These are phyloP conservation scores for Solioccasus polychromus DNA, from an alignment of 768 basidiomycete genomes.

Conservation along the genomic window DNA sequence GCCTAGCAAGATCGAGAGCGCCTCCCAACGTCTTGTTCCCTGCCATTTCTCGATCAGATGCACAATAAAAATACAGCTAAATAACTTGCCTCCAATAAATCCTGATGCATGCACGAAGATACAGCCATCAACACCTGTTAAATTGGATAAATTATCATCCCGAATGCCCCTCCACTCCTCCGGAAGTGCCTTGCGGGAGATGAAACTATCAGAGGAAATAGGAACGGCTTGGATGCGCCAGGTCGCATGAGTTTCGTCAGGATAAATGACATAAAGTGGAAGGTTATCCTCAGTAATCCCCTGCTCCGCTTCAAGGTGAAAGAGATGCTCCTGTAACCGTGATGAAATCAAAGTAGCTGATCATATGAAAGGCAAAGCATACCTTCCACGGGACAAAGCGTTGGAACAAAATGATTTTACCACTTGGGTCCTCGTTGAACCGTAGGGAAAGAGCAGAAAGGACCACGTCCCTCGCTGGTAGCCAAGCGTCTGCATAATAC, in stretches of 20 bases:
- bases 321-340: slow-evolving; percentile 74
- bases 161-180: slow-evolving; percentile 91
- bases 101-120: slow-evolving; percentile 96
- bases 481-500: slow-evolving; percentile 87
- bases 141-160: slow-evolving; percentile 73
- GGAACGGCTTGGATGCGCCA: slow-evolving; percentile 97
- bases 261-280: slow-evolving; percentile 86
- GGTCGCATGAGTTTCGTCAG: slow-evolving; percentile 68
- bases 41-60: slow-evolving; percentile 29
- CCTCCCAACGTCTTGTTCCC: slow-evolving; percentile 91
- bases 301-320: slow-evolving; percentile 72
- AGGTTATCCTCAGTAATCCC: slow-evolving; percentile 43
- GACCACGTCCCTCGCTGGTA: slow-evolving; percentile 86
- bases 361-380: slow-evolving; percentile 7
- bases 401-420: slow-evolving; percentile 78
- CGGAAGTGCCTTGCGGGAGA: slow-evolving; percentile 88
- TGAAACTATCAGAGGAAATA: slow-evolving; percentile 75
- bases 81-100: slow-evolving; percentile 83
- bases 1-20: slow-evolving; percentile 72
- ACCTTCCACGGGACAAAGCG: slow-evolving; percentile 89
- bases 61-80: neutral
- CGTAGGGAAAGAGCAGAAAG: slow-evolving; percentile 56
- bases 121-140: slow-evolving; percentile 75
- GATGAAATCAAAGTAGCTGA: slow-evolving; percentile 11
- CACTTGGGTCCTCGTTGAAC: slow-evolving; percentile 58